Evolutionary conservation across 2,329 filamentous ascomycete species (phyloP).

Genomic region (Aureobasidium sp.): DNA sequence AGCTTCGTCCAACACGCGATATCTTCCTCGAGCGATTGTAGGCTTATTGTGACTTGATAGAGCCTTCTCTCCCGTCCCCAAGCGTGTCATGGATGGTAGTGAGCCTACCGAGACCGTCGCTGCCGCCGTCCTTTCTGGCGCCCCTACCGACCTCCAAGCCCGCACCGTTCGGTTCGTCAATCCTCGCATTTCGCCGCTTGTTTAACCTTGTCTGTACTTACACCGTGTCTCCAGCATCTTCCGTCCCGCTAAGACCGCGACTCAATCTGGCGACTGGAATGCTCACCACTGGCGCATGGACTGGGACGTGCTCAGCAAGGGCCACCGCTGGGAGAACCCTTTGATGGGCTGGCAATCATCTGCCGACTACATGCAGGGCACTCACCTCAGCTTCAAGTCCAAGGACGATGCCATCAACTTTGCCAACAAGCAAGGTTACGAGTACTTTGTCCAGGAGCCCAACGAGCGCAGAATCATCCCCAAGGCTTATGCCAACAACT

Average conservation of each 20-base stretch:
- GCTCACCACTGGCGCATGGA: slow-evolving; percentile 90
- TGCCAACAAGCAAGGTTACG: slow-evolving; percentile 97
- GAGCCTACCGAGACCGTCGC: slow-evolving; percentile 68
- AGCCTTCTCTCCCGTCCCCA: slow-evolving; percentile 83
- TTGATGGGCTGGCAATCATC: slow-evolving; percentile 99
- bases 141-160: slow-evolving; percentile 87
- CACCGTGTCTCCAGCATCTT: slow-evolving; percentile 62
- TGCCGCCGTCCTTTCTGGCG: slow-evolving; percentile 82
- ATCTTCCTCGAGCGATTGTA: background rate
- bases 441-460: slow-evolving; percentile 97
- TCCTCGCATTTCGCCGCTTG: slow-evolving; percentile 8
- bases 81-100: slow-evolving; percentile 81
- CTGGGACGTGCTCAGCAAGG: slow-evolving; percentile 89
- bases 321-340: slow-evolving; percentile 96
- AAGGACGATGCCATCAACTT: slow-evolving; percentile 95
- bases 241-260: slow-evolving; percentile 84
- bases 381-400: slow-evolving; percentile 76
- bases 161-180: slow-evolving; percentile 75
- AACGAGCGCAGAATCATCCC: slow-evolving; percentile 77
- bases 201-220: slow-evolving; percentile 14
- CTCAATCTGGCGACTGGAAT: slow-evolving; percentile 86
- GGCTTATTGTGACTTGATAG: slow-evolving; percentile 41
- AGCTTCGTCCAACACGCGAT: slow-evolving; percentile 26
- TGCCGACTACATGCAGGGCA: slow-evolving; percentile 90
- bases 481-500: slow-evolving; percentile 97